Evolutionary conservation across 2,329 filamentous ascomycete species (phyloP), one percentile per base, ranked within the genome.

Genomic region (Penicillium brasilianum): DNA sequence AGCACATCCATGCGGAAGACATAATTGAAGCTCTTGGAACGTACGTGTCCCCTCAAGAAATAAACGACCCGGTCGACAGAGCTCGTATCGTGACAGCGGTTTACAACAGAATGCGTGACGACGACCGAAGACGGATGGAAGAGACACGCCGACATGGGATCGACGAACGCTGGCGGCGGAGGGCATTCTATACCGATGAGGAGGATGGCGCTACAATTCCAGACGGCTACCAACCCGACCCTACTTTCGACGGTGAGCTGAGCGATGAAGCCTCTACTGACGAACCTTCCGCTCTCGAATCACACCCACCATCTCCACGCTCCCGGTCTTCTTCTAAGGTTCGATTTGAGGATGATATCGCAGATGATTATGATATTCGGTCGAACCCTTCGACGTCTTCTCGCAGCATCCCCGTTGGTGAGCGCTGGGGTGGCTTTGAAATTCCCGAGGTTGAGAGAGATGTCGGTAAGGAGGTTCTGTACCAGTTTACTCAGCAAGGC

Each of bases 401-500:
- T 3, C 82, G 88, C 49, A 90, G 86, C 70, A 83, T 90, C 9
- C 87, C 90, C 7, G 69, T 84, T 36, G 81, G 82, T 13, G 89
- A 93, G 74, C 84, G 89, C 59, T 92, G 89, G 88, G 89, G 89
- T 52, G 89, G 89, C 18, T 89, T 91, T 75, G 90, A 92, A 55
- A 88, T 96, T 16, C 90, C 91, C 0, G 87, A 91, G 66, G 88
- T 90, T 0, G 93, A 97, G 74, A 85, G 85, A 61, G 93, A 97
- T 74, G 88, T 92, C 6, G 92, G 92, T 39, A 92, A 90, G 68
- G 92, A 98, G 72, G 90, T 97, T 4, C 81, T 98, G 1, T 97
- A 96, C 71, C 91, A 97, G 74, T 88, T 96, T 34, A 93, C 92
- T 0, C 93, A 97, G 75, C 90, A 97, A 76, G 90, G 92, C 0